Percentiles rank a stretch among this genome's conserved stretches.
phyloP scores from a whole-genome alignment of 2,329 filamentous ascomycete genomes.

The Aaosphaeria arxii region DNA sequence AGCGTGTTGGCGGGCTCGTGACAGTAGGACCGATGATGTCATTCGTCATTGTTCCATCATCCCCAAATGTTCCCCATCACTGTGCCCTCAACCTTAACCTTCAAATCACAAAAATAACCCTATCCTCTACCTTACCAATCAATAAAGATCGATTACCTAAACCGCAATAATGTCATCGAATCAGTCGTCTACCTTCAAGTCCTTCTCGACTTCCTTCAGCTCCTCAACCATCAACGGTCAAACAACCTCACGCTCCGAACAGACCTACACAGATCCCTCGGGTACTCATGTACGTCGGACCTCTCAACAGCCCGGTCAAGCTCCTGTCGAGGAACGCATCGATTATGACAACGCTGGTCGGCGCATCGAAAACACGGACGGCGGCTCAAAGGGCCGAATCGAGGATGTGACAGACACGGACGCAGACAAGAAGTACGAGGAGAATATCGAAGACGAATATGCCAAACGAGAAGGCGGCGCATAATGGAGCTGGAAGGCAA shows the following conservation, averaged over 20 bases:
- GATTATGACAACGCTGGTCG: slow-evolving; percentile 20
- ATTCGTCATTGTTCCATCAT: no score
- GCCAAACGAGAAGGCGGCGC: slow-evolving; percentile 44
- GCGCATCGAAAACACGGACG: slow-evolving; percentile 8
- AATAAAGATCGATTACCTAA: not conserved
- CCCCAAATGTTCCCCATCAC: no score
- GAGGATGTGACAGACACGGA: slow-evolving; percentile 32
- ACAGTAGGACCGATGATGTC: no score
- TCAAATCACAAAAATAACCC: no score
- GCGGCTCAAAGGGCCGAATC: slow-evolving; percentile 12
- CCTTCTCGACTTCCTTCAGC: slow-evolving; percentile 21
- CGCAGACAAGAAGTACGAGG: slow-evolving; percentile 37
- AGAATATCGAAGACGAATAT: slow-evolving; percentile 44
- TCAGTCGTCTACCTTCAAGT: slow-evolving; percentile 16
- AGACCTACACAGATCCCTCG: slow-evolving; percentile 21
- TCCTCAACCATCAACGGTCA: slow-evolving; percentile 25
- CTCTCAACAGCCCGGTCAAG: slow-evolving; percentile 24
- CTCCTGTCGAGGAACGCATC: slow-evolving; percentile 20
- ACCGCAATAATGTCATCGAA: slow-evolving; percentile 3
- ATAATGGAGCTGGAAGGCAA: slow-evolving; percentile 7
- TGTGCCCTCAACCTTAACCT: no score
- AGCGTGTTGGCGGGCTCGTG: no score
- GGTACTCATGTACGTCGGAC: slow-evolving; percentile 26
- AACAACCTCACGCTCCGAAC: slow-evolving; percentile 17
- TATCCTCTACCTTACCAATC: no score